Evolutionary conservation across 2,329 filamentous ascomycete species (phyloP).

Genomic region (Elsinoe perseae): DNA sequence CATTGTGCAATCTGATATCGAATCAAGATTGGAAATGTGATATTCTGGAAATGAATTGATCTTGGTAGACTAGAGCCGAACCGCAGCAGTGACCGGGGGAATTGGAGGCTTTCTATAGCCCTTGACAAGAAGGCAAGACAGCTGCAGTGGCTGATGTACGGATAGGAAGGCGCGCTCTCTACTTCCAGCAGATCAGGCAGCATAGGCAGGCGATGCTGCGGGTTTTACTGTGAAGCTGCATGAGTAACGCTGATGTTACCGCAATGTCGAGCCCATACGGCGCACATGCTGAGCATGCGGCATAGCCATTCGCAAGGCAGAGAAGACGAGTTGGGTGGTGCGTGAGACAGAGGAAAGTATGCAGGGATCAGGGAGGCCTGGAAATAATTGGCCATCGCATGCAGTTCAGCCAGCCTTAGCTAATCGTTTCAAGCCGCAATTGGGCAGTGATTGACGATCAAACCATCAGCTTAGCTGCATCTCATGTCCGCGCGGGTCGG

Average conservation of each 20-base stretch:
- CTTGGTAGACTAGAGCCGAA: neutral
- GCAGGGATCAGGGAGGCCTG: neutral
- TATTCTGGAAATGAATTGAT: neutral
- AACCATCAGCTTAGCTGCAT: neutral
- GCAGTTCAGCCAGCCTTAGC: neutral
- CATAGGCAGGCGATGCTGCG: neutral
- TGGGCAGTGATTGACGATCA: neutral
- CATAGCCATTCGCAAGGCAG: neutral
- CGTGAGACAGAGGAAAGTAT: slow-evolving; percentile 7
- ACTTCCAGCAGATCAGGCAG: neutral
- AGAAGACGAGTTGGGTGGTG: neutral
- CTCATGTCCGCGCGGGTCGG: neutral
- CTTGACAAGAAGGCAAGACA: neutral
- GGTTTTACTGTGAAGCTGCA: neutral
- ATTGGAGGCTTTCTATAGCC: neutral
- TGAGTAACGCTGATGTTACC: neutral
- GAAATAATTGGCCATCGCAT: neutral
- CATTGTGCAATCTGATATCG: neutral
- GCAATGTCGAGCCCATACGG: neutral
- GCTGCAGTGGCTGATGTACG: neutral
- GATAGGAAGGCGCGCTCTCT: neutral
- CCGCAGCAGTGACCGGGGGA: neutral
- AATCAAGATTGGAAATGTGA: too few species aligned
- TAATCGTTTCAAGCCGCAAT: neutral
- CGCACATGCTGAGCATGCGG: neutral